Conservation (phyloP, 257 asterid genomes). For the Gentiana macrophylla region DNA sequence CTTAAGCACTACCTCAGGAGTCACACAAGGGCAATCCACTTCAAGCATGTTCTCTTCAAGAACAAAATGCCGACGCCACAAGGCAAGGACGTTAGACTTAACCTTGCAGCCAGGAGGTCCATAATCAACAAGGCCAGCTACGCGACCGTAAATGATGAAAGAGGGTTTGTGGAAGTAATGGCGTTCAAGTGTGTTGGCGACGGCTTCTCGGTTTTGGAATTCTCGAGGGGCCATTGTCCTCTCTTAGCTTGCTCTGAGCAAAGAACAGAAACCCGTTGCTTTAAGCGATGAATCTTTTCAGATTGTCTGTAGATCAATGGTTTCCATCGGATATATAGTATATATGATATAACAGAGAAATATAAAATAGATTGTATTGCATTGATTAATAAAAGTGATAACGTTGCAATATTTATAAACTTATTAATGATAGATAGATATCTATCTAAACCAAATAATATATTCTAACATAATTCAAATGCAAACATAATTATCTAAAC, state of each 20-base stretch:
- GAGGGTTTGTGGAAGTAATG: constrained; percentile 68
- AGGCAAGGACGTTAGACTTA: constrained; percentile 72
- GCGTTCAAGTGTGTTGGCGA: constrained; percentile 67
- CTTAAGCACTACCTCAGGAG: constrained; percentile 71
- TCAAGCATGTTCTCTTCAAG: constrained; percentile 72
- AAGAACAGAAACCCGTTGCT: not conserved
- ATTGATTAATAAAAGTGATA: too few species aligned
- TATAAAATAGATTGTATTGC: too few species aligned
- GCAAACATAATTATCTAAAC: too few species aligned
- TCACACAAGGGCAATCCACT: constrained; percentile 80
- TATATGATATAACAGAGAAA: too few species aligned
- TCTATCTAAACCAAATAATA: too few species aligned
- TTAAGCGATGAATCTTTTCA: not conserved
- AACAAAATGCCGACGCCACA: constrained; percentile 94
- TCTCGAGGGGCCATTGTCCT: constrained; percentile 13
- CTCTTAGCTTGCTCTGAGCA: not conserved
- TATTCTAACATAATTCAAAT: too few species aligned
- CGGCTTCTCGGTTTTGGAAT: constrained; percentile 19
- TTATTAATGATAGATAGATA: too few species aligned
- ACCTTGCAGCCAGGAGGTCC: constrained; percentile 96
- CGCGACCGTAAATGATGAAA: constrained; percentile 78
- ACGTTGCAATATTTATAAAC: too few species aligned
- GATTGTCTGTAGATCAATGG: too few species aligned
- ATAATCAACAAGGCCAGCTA: constrained; percentile 76
- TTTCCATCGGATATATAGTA: too few species aligned